A percentile compares a stretch with the other conserved stretches of the same genome.
Evolutionary conservation across 306 rosid species (phyloP).

Genomic region (Notholithocarpus densiflorus): DNA sequence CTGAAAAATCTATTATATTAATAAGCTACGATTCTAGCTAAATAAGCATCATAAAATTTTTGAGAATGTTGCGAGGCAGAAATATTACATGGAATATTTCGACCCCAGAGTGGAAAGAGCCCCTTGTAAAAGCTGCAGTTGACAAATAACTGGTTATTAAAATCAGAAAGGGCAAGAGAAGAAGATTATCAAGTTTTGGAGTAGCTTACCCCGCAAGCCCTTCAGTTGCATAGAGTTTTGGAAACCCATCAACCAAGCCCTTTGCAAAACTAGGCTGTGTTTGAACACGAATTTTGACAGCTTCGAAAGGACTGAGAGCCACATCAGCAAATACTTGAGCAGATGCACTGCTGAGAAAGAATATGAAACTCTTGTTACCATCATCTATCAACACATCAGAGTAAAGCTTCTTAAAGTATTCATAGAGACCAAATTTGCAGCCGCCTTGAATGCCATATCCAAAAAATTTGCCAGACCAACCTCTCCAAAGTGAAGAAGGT

Average conservation of each 20-base stretch:
- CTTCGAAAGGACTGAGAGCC: slow-evolving; percentile 70
- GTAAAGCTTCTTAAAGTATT: slow-evolving; percentile 65
- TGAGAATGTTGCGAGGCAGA: slow-evolving; percentile 14
- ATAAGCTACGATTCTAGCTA: background rate
- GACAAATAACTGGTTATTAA: background rate
- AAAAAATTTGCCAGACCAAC: slow-evolving; percentile 68
- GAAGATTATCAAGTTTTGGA: background rate
- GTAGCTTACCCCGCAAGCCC: slow-evolving; percentile 48
- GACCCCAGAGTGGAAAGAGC: slow-evolving; percentile 69
- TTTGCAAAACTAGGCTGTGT: slow-evolving; percentile 56
- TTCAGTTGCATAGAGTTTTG: slow-evolving; percentile 50
- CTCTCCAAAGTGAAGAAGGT: slow-evolving; percentile 71
- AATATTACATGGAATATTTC: slow-evolving; percentile 73
- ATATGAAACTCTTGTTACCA: slow-evolving; percentile 40
- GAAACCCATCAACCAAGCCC: slow-evolving; percentile 67
- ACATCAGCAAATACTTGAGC: slow-evolving; percentile 71
- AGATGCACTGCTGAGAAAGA: slow-evolving; percentile 65
- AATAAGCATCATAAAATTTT: slow-evolving; percentile 3
- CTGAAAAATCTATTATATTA: background rate
- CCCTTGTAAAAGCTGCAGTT: slow-evolving; percentile 60
- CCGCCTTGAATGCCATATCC: slow-evolving; percentile 83
- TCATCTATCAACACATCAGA: slow-evolving; percentile 40
- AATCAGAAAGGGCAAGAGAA: slow-evolving; percentile 6
- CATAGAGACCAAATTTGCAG: slow-evolving; percentile 66
- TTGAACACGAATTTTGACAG: slow-evolving; percentile 60